Conservation (phyloP, 768 basidiomycete genomes). For the Tricholoma bakamatsutake region DNA sequence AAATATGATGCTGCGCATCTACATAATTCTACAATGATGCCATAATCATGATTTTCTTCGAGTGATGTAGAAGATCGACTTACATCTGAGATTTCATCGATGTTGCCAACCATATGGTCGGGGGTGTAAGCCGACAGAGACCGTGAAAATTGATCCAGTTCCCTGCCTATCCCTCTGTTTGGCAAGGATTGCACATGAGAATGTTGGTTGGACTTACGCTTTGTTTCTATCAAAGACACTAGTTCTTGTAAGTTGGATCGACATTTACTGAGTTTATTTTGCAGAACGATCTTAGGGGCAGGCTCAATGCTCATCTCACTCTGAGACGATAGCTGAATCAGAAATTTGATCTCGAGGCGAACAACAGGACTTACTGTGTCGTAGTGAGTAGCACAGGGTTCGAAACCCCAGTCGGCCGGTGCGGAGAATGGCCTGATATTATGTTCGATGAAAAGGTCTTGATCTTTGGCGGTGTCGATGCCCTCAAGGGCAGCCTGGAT, state of each 20-base stretch:
- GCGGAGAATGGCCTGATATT: constrained; percentile 61
- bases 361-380: constrained; percentile 51
- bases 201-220: constrained; percentile 39
- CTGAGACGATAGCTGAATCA: constrained; percentile 27
- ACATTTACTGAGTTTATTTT: constrained; percentile 66
- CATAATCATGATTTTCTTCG: constrained; percentile 16
- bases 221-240: constrained; percentile 46
- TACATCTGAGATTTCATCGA: constrained; percentile 57
- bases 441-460: constrained; percentile 64
- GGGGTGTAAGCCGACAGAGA: constrained; percentile 42
- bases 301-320: constrained; percentile 58
- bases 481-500: constrained; percentile 43
- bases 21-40: constrained; percentile 45
- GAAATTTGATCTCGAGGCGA: neutral
- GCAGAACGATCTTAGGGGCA: constrained; percentile 70
- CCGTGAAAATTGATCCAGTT: constrained; percentile 44
- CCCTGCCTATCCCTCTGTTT: constrained; percentile 35
- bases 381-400: constrained; percentile 69
- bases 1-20: constrained; percentile 56
- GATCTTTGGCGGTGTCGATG: constrained; percentile 56
- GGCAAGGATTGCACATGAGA: constrained; percentile 8
- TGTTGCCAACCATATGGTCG: constrained; percentile 46
- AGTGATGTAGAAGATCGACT: constrained; percentile 16
- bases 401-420: constrained; percentile 68
- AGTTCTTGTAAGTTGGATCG: constrained; percentile 61